Evolutionary conservation across 495 filamentous ascomycete species (phyloP).

Genomic region (Aspergillus diversus): DNA sequence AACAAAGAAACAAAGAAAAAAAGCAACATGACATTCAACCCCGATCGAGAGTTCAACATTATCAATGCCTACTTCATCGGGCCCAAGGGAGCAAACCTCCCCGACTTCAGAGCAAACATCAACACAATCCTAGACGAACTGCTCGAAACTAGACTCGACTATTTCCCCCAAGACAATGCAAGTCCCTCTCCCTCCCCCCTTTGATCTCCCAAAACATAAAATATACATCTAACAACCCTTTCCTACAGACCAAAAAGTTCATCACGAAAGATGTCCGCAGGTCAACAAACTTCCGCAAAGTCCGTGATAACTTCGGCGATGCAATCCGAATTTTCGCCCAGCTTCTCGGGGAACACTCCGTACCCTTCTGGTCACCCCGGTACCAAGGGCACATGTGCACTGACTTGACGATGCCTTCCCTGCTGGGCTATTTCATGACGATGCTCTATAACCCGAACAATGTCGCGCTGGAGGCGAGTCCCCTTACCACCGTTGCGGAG

Average conservation of each 20-base stretch:
- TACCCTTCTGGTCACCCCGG: conserved; percentile 20
- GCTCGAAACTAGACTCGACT: neutral
- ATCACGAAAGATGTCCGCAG: neutral
- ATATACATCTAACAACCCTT: neutral
- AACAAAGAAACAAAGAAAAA: too few species aligned
- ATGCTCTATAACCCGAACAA: conserved; percentile 58
- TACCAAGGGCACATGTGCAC: conserved; percentile 49
- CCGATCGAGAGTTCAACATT: neutral
- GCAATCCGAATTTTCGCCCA: conserved; percentile 16
- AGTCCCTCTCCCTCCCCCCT: too few species aligned
- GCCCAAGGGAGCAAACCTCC: neutral
- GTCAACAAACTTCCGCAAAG: neutral
- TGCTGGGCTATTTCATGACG: conserved; percentile 51
- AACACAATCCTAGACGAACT: neutral
- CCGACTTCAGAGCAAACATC: neutral
- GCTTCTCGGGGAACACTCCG: conserved; percentile 29
- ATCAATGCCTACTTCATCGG: conserved; percentile 1
- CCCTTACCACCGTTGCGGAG: conserved; percentile 44
- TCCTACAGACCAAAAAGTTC: neutral
- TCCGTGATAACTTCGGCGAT: neutral
- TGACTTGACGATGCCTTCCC: conserved; percentile 35
- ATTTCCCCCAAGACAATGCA: neutral
- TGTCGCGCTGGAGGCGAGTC: conserved; percentile 49
- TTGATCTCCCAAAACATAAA: neutral
- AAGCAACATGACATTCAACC: neutral